These are phyloP conservation scores for Ceratobasidium sp. DNA, from an alignment of 1,284 basidiomycete species.

Conservation along the genomic window DNA sequence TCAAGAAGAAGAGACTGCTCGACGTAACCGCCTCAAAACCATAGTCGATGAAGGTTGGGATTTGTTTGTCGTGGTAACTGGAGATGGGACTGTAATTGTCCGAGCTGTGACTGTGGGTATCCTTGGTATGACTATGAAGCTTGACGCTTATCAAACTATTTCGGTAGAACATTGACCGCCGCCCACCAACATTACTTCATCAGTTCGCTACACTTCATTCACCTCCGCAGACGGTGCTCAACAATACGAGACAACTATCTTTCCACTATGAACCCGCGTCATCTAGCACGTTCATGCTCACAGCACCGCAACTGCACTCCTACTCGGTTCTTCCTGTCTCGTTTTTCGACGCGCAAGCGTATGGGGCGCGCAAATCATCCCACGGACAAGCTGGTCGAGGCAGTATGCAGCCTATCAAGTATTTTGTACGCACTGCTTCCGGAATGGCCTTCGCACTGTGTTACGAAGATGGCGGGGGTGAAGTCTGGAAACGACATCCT, in stretches of 20 bases:
- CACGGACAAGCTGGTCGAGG: conserved; percentile 32
- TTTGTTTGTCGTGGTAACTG: conserved; percentile 77
- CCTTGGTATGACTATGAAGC: not conserved
- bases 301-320: conserved; percentile 69
- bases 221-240: conserved; percentile 59
- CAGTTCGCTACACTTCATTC: conserved; percentile 79
- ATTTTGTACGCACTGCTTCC: conserved; percentile 79
- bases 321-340: conserved; percentile 67
- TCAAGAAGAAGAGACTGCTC: conserved; percentile 61
- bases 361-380: conserved; percentile 11
- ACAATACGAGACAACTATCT: conserved; percentile 56
- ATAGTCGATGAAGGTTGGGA: conserved; percentile 81
- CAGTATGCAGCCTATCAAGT: conserved; percentile 58
- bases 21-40: conserved; percentile 65
- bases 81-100: conserved; percentile 77
- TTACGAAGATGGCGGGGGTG: conserved; percentile 66
- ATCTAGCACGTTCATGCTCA: conserved; percentile 70
- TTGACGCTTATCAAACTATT: not conserved
- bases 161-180: conserved; percentile 83
- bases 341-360: conserved; percentile 70
- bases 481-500: conserved; percentile 70
- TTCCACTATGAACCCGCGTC: conserved; percentile 53
- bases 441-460: conserved; percentile 77
- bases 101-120: conserved; percentile 78
- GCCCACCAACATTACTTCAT: conserved; percentile 86